Evolutionary conservation across 2,329 filamentous ascomycete genomes (phyloP), one percentile per base, ranked within the genome.

Genomic region (Aspergillus neotritici): DNA sequence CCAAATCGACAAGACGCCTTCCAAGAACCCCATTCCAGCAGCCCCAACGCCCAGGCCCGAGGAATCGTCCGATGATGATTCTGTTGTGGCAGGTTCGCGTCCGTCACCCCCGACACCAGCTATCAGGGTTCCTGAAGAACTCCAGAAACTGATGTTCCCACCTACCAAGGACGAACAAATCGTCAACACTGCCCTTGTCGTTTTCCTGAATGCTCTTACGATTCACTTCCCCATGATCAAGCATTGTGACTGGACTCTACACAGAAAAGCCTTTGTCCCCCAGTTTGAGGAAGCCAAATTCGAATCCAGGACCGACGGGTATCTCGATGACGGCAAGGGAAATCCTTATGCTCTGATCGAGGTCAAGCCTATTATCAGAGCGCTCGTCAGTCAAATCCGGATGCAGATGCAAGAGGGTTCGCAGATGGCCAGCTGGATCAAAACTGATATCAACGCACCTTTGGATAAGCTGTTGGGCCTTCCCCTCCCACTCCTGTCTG

Each of bases 371-470:
- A 37, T 37, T 15, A 2, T 13, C 5, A 14, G 40, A 4, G 7
- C 9, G 4, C 25, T 8, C 21, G 28, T 1, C 21, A 31, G n/a
- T 10, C 12, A 7, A 36, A 15, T 8, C 33, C 34, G 3, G 4
- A 43, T 37, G 10, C 30, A 29, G 4, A 37, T 43, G 40, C 40
- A 43, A 7, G 34, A 43, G 34, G 33, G 34, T 3, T 34, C 40
- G 10, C 33, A 43, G 29, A 37, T 43, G 40, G 34, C 30, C n/a
- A 30, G 34, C 4, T 43, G 34, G 33, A 37, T 37, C 21, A 25
- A 25, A 25, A 8, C 5, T 25, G 21, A 25, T 25, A 25, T 9
- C 7, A 3, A 25, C 21, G 21, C 21, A 25, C 6, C 21, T 8
- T 5, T 25, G 21, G 25, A 12, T 5, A 38, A 10, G n/a, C 15